These are phyloP conservation scores for Cytospora chrysosperma DNA, from an alignment of 2,329 filamentous ascomycete genomes.

Conservation along the genomic window DNA sequence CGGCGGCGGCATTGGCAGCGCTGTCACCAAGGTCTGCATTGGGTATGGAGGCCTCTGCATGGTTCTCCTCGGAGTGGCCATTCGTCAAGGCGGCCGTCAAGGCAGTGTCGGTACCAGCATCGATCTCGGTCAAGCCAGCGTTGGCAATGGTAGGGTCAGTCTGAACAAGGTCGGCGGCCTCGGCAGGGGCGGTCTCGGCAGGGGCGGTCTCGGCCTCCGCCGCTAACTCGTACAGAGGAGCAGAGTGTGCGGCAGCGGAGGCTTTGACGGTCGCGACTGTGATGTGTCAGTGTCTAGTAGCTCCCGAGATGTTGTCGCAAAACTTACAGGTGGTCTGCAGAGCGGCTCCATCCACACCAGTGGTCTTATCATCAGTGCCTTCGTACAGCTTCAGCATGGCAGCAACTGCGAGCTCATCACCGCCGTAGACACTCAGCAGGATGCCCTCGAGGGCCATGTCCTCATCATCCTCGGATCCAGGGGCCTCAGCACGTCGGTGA, in stretches of 20 bases:
- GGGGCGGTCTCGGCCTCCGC: slow-evolving; percentile 37
- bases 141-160: slow-evolving; percentile 68
- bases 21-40: slow-evolving; percentile 53
- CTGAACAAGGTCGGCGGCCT: slow-evolving; percentile 34
- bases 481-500: slow-evolving; percentile 69
- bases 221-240: slow-evolving; percentile 34
- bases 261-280: slow-evolving; percentile 60
- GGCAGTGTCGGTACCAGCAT: slow-evolving; percentile 43
- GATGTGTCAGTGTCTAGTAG: slow-evolving; percentile 19
- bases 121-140: slow-evolving; percentile 67
- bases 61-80: slow-evolving; percentile 36
- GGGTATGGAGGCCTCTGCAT: slow-evolving; percentile 39
- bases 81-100: slow-evolving; percentile 43
- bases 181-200: slow-evolving; percentile 29
- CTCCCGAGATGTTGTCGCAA: not conserved
- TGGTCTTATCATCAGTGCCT: slow-evolving; percentile 65
- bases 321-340: slow-evolving; percentile 71
- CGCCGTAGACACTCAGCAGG: slow-evolving; percentile 74
- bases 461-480: slow-evolving; percentile 64
- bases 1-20: slow-evolving; percentile 60
- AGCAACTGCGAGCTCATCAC: slow-evolving; percentile 70
- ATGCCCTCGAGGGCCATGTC: slow-evolving; percentile 80
- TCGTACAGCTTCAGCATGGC: slow-evolving; percentile 77
- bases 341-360: slow-evolving; percentile 62
- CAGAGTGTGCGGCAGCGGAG: slow-evolving; percentile 52